Conservation (phyloP, 108 stramenopile species). For the Skeletonema costatum region DNA sequence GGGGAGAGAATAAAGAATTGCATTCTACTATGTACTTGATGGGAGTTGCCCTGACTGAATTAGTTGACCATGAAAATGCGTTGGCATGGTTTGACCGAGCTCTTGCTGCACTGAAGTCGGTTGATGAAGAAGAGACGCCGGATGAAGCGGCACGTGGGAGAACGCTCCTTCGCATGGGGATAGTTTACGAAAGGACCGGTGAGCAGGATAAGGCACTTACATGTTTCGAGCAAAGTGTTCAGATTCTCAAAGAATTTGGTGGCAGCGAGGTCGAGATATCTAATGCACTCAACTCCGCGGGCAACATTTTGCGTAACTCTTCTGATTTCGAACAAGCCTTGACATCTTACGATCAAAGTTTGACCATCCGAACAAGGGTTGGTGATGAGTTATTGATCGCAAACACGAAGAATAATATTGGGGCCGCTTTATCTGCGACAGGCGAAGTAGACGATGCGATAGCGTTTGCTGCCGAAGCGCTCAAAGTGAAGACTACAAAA, state of each 20-base stretch:
- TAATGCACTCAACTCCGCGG: constrained; percentile 44
- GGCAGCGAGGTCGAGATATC: constrained; percentile 43
- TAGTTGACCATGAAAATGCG: constrained; percentile 28
- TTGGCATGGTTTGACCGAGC: constrained; percentile 31
- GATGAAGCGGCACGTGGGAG: constrained; percentile 21
- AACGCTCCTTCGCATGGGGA: constrained; percentile 37
- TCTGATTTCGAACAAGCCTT: constrained; percentile 44
- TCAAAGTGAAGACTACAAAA: constrained; percentile 41
- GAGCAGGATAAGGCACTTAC: constrained; percentile 18
- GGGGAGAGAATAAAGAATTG: constrained; percentile 39
- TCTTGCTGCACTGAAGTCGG: constrained; percentile 18
- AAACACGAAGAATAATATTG: constrained; percentile 54
- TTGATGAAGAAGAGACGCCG: constrained; percentile 14
- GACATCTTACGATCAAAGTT: constrained; percentile 49
- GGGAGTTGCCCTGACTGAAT: constrained; percentile 32
- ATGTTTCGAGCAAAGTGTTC: constrained; percentile 32
- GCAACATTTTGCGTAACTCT: constrained; percentile 31
- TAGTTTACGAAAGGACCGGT: constrained; percentile 26
- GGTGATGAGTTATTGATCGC: constrained; percentile 47
- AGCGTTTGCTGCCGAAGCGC: constrained; percentile 44
- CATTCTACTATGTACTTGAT: constrained; percentile 49
- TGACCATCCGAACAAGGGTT: constrained; percentile 20
- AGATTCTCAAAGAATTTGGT: constrained; percentile 15
- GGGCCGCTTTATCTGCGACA: constrained; percentile 25
- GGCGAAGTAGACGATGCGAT: constrained; percentile 34